These are phyloP conservation scores for Puccinia horiana DNA, from an alignment of 1,284 basidiomycete species.

Conservation along the genomic window DNA sequence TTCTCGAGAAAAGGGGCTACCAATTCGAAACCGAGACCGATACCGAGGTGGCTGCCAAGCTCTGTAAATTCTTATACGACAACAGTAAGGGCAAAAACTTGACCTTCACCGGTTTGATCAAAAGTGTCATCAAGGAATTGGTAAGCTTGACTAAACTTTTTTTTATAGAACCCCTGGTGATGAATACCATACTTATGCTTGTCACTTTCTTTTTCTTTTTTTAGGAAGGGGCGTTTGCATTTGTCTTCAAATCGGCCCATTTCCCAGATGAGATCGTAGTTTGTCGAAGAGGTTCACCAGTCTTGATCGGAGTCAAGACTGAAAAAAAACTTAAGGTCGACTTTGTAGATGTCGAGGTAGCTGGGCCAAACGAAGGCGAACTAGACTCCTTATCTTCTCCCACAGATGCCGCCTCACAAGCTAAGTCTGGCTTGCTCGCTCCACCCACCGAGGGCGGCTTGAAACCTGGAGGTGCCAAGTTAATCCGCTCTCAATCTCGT, in stretches of 20 bases:
- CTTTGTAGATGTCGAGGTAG: constrained; percentile 97
- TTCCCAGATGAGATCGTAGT: constrained; percentile 96
- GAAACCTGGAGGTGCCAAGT: constrained; percentile 67
- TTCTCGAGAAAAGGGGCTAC: constrained; percentile 94
- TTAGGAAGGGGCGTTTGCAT: constrained; percentile 94
- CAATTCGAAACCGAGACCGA: constrained; percentile 95
- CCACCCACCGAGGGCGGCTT: constrained; percentile 58
- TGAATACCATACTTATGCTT: neutral
- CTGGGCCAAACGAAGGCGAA: constrained; percentile 69
- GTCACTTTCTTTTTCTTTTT: neutral
- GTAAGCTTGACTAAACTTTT: constrained; percentile 51
- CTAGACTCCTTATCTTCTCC: constrained; percentile 53
- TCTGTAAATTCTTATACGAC: constrained; percentile 96
- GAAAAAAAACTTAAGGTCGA: constrained; percentile 99
- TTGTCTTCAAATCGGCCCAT: constrained; percentile 97
- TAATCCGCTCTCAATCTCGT: constrained; percentile 90
- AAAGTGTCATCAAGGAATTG: constrained; percentile 94
- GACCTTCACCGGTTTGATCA: constrained; percentile 87
- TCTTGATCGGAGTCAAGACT: constrained; percentile 98
- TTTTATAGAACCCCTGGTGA: neutral
- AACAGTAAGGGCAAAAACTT: constrained; percentile 83
- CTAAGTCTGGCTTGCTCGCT: constrained; percentile 46
- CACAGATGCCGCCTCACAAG: constrained; percentile 47
- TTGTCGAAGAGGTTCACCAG: constrained; percentile 92
- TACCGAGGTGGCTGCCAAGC: constrained; percentile 94